Evolutionary conservation across 2,329 filamentous ascomycete species (phyloP).

Genomic region (Chaetothyriales sp.): DNA sequence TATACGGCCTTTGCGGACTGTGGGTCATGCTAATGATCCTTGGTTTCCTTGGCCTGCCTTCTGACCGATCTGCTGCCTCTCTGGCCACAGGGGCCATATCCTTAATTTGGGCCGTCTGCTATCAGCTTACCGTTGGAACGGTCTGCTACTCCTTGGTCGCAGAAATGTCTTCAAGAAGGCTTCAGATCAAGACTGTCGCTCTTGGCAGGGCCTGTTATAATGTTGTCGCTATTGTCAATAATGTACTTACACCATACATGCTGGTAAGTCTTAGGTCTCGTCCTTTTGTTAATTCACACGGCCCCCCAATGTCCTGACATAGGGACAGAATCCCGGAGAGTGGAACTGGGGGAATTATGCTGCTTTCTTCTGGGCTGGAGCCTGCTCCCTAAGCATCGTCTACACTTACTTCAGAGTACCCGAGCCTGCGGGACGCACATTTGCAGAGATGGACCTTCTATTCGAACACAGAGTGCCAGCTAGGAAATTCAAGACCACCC

Average conservation of each 20-base stretch:
- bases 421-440: slow-evolving; percentile 34
- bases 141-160: slow-evolving; percentile 80
- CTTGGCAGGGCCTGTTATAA: slow-evolving; percentile 70
- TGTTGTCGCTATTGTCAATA: slow-evolving; percentile 45
- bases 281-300: background rate
- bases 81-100: slow-evolving; percentile 75
- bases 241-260: slow-evolving; percentile 78
- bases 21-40: slow-evolving; percentile 67
- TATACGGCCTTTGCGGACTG: slow-evolving; percentile 60
- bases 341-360: slow-evolving; percentile 82
- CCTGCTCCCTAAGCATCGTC: slow-evolving; percentile 19
- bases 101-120: slow-evolving; percentile 67
- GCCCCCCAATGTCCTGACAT: background rate
- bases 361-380: slow-evolving; percentile 38
- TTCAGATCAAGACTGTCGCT: slow-evolving; percentile 84
- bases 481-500: slow-evolving; percentile 52
- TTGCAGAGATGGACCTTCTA: slow-evolving; percentile 69
- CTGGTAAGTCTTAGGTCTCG: slow-evolving; percentile 55
- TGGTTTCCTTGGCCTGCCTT: slow-evolving; percentile 67
- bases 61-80: slow-evolving; percentile 44
- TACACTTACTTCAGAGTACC: slow-evolving; percentile 20
- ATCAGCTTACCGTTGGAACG: slow-evolving; percentile 76
- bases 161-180: slow-evolving; percentile 65
- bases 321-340: slow-evolving; percentile 28
- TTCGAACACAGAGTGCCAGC: slow-evolving; percentile 62